Conservation (phyloP, 1,284 basidiomycete genomes). For the Tilletia walkeri region DNA sequence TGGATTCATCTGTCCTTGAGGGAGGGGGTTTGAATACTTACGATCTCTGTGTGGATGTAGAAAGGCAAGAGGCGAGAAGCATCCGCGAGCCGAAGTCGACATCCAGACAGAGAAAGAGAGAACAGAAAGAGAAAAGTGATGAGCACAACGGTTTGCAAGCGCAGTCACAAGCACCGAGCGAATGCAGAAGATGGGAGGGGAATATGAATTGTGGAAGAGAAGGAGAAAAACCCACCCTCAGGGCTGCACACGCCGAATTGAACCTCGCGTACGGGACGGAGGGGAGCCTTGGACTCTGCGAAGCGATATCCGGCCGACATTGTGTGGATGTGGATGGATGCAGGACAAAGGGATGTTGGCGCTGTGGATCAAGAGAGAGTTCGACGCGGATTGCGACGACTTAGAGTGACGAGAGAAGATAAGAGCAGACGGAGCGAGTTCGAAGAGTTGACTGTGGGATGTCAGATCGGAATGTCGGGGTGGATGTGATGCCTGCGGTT, state of each 20-base stretch:
- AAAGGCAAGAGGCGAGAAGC: constrained; percentile 1
- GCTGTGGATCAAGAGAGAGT: too few species aligned
- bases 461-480: background rate
- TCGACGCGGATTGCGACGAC: too few species aligned
- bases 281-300: constrained; percentile 83
- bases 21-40: background rate
- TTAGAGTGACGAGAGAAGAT: background rate
- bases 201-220: too few species aligned
- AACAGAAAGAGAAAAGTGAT: constrained; percentile 63
- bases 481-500: background rate
- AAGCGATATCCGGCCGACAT: constrained; percentile 46
- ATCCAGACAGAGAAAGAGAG: constrained; percentile 24
- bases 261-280: constrained; percentile 80
- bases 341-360: too few species aligned
- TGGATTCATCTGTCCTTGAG: background rate
- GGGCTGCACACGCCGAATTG: constrained; percentile 99
- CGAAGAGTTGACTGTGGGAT: background rate
- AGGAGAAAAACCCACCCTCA: constrained; percentile 64
- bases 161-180: background rate
- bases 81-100: background rate
- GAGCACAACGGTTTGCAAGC: background rate
- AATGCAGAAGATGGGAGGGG: background rate
- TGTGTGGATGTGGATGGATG: background rate
- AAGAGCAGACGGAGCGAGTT: background rate
- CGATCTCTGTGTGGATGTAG: constrained; percentile 17